Evolutionary conservation across 208 protist species (phyloP), one percentile per base, ranked within the genome.

Genomic region (Acanthamoeba pearcei): DNA sequence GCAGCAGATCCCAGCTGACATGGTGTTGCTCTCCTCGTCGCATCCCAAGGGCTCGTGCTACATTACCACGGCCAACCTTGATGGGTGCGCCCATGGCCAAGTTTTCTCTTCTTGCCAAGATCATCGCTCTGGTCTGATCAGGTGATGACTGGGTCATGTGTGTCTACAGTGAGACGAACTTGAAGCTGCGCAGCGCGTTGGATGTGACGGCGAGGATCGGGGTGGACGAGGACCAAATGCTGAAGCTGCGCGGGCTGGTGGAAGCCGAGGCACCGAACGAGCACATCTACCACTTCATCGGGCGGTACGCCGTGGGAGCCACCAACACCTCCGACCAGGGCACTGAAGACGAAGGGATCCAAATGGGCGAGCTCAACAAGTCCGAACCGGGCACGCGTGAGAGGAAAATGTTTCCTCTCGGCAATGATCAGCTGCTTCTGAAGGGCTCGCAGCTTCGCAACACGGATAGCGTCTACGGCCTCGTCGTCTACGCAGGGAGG

Each of bases 1-100:
- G 64, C 98, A 98, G 70, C 97, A 98, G 42, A 96, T 99, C 66
- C 98, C 98, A 53, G 99, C 98, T 86, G 98, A 99, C 91, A 95
- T 98, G 10, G 96, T 99, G 12, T 96, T 98, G 24, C 49, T 99
- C 32, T 97, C 96, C 3, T 96, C 97, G 3, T 98, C 97, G 22
- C 95, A 97, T 88, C 89, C 95, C 0, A 96, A 91, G 15, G 42
- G 85, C 13, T 97, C 97, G 49, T 94, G 86, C 76, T 98, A 98
- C 96, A 98, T 99, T 64, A 96, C 98, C 78, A 99, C 98, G 27
- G 98, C 98, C 96, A 99, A 99, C 96, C 95, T 99, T 29, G 98
- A 99, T 95, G 98, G 98, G 93, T 91, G 32, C 42, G 42, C 74
- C 32, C 38, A 42, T 42, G 6, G 4, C 24, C n/a, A 51, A 32